A percentile compares a stretch with the other conserved stretches of the same genome.
These are phyloP conservation scores for Penstemon eatonii DNA, from an alignment of 257 asterid genomes.

Conservation along the genomic window DNA sequence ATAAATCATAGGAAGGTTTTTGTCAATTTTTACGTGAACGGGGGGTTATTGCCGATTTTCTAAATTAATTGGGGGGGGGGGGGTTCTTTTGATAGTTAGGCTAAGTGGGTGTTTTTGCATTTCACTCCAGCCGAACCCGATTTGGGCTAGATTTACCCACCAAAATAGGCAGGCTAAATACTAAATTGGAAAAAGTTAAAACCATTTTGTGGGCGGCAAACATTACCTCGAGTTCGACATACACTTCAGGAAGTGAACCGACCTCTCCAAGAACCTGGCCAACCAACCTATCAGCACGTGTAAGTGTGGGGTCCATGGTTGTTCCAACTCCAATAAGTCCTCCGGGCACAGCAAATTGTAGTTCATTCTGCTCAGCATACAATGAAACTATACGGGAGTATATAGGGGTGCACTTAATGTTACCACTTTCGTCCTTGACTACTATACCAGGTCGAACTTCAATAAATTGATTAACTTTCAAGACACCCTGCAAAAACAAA, in stretches of 20 bases:
- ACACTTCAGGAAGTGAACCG: conserved; percentile 93
- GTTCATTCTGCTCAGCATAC: conserved; percentile 89
- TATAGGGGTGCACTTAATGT: conserved; percentile 87
- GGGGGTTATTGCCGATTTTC: too few species aligned
- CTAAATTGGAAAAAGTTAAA: not conserved
- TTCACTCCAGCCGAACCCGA: too few species aligned
- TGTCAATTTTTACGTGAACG: too few species aligned
- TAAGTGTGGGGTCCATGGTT: conserved; percentile 96
- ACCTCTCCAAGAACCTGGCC: conserved; percentile 99
- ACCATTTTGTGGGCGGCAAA: not conserved
- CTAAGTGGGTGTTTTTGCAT: too few species aligned
- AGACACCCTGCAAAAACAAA: conserved; percentile 73
- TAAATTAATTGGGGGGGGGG: too few species aligned
- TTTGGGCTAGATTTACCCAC: too few species aligned
- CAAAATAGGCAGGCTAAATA: too few species aligned
- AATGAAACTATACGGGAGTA: conserved; percentile 89
- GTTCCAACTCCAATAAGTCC: conserved; percentile 99
- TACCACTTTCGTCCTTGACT: conserved; percentile 85
- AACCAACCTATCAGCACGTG: conserved; percentile 97
- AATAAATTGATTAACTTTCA: conserved; percentile 79
- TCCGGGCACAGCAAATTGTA: conserved; percentile 98
- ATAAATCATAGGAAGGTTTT: too few species aligned
- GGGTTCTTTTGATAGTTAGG: too few species aligned
- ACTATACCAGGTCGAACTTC: conserved; percentile 99
- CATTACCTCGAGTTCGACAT: conserved; percentile 85